Evolutionary conservation across 805 yeast genomes (phyloP).

Genomic region (Clavispora carvajalis): DNA sequence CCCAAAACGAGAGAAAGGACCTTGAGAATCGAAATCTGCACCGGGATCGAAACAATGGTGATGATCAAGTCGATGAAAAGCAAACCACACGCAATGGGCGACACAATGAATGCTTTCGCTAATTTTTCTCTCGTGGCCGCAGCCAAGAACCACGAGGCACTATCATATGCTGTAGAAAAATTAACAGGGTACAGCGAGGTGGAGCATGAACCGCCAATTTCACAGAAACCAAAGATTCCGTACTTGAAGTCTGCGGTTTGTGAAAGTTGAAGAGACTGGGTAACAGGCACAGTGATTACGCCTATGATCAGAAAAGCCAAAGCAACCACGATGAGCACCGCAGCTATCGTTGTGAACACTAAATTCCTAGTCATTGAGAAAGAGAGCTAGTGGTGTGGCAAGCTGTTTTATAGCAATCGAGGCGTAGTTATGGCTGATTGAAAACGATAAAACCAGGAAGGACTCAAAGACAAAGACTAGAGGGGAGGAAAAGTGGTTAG

Average conservation of each 20-base stretch:
- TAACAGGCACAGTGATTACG: constrained; percentile 58
- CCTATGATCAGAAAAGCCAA: constrained; percentile 61
- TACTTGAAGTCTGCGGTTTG: constrained; percentile 40
- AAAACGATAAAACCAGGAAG: background rate
- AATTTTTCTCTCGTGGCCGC: constrained; percentile 43
- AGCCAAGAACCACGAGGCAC: constrained; percentile 46
- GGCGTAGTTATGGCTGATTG: background rate
- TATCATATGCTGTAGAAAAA: constrained; percentile 25
- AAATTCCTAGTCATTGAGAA: constrained; percentile 1
- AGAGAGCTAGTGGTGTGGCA: too few relatives aligned
- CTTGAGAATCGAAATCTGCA: constrained; percentile 16
- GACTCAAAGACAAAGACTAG: background rate
- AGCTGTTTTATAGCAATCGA: background rate
- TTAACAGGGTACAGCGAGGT: constrained; percentile 42
- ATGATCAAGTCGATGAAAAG: constrained; percentile 36
- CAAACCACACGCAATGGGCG: constrained; percentile 65
- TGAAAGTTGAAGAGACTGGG: constrained; percentile 44
- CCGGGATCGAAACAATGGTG: constrained; percentile 22
- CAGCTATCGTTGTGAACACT: constrained; percentile 33
- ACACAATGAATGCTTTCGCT: constrained; percentile 50
- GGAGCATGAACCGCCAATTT: constrained; percentile 29
- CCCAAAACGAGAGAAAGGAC: constrained; percentile 42
- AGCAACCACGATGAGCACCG: constrained; percentile 44
- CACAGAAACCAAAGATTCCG: constrained; percentile 69
- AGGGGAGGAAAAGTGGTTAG: too few relatives aligned